Evolutionary conservation across 1,284 basidiomycete species (phyloP), one percentile per base, ranked within the genome.

Genomic region (Apiotrichum akiyoshidainum): DNA sequence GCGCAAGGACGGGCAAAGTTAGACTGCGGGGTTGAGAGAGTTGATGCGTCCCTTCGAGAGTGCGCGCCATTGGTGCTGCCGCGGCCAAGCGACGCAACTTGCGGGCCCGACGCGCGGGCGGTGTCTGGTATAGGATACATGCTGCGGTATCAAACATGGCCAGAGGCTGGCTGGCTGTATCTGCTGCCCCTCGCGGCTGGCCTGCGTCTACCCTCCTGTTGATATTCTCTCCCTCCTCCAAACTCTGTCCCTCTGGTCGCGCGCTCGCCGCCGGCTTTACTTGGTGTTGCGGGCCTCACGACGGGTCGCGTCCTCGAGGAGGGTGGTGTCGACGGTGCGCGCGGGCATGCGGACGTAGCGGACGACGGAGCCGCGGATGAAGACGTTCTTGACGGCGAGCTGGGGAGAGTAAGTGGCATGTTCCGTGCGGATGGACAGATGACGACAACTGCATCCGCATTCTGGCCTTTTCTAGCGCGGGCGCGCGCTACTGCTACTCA

Each of bases 341-440:
- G 91, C 86, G 4, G 93, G 91, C 58, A 99, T 83, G 74, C 96
- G 90, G 12, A 99, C 96, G 74, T 98, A 99, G 67, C 96, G 87
- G 41, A 99, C 94, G 14, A 99, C 96, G 3, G 93, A 97, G 59
- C 96, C 96, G 57, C 96, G 88, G 70, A 99, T 99, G 76, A 99
- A 99, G 73, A 92, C 95, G 75, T 97, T 99, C 81, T 95, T 96
- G 49, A 99, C 94, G 0, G 96, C 93, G 86, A 97, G 92, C 95
- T 99, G 70, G 19, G 26, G 13, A 49, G 61, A 46, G 41, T 16
- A n/a, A n/a, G n/a, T 37, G 26, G n/a, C 11, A 41, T 37, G 45
- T 5, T 39, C 17, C 14, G 26, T 26, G 42, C 8, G 17, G 40
- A 41, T 8, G 40, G 16, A 3, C 17, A 41, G n/a, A 17, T 5